These are phyloP conservation scores for Talaromyces funiculosus DNA, from an alignment of 2,329 filamentous ascomycete genomes.

Conservation along the genomic window DNA sequence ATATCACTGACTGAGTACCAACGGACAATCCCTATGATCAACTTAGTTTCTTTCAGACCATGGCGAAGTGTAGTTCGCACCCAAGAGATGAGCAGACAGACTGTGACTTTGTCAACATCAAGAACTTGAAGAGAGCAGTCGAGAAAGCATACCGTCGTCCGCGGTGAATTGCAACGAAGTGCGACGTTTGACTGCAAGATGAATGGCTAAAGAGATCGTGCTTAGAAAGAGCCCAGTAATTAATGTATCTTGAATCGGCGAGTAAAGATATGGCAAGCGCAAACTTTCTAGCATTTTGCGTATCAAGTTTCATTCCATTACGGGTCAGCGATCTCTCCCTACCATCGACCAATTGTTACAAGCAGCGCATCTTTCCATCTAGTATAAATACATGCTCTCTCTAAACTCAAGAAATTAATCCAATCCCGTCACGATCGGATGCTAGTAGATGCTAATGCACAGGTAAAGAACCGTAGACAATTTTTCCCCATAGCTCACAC, in stretches of 20 bases:
- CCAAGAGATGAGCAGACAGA: not conserved
- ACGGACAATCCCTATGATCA: not conserved
- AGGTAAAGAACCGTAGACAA: not conserved
- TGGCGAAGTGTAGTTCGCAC: not conserved
- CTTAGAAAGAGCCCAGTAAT: not conserved
- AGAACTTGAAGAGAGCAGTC: not conserved
- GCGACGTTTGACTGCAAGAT: not conserved
- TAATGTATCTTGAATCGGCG: not conserved
- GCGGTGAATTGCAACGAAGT: not conserved
- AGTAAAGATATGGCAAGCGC: not conserved
- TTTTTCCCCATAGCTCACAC: not conserved
- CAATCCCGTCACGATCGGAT: not conserved
- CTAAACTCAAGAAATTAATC: not conserved
- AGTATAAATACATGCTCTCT: not conserved
- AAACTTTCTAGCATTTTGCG: not conserved
- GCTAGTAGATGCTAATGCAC: not conserved
- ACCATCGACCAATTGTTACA: not conserved
- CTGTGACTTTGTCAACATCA: not conserved
- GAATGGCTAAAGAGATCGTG: not conserved
- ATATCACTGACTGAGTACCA: not conserved
- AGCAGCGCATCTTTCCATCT: not conserved
- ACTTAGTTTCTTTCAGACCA: not conserved
- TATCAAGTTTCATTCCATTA: not conserved
- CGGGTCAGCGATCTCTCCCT: not conserved
- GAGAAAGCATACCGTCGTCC: not conserved